These are phyloP conservation scores for Xylaria sp. DNA, from an alignment of 2,329 filamentous ascomycete genomes.

Conservation along the genomic window DNA sequence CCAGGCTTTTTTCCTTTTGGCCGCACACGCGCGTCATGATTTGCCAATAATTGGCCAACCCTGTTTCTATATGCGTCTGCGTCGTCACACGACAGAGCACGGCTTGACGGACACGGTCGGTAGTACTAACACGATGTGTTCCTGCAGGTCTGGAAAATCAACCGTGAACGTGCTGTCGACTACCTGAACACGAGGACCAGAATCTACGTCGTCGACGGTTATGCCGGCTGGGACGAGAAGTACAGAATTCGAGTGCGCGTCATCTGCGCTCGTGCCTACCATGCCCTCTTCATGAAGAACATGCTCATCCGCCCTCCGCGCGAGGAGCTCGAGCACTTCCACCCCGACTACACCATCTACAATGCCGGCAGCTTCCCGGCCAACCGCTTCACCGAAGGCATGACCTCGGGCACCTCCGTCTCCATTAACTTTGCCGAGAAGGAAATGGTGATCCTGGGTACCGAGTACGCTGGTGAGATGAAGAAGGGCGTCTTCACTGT, in stretches of 20 bases:
- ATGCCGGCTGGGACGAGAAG: conserved; percentile 97
- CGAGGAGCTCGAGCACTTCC: conserved; percentile 96
- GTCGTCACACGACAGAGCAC: conserved; percentile 29
- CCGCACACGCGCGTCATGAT: conserved; percentile 19
- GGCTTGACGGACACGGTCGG: neutral
- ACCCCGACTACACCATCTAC: conserved; percentile 99
- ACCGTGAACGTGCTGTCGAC: conserved; percentile 97
- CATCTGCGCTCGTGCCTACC: conserved; percentile 98
- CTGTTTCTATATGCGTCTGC: conserved; percentile 23
- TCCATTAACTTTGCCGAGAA: conserved; percentile 99
- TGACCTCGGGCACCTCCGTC: conserved; percentile 98
- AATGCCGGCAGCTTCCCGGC: conserved; percentile 98
- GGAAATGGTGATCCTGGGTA: conserved; percentile 99
- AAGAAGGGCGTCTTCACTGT: conserved; percentile 99
- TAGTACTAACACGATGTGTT: conserved; percentile 21
- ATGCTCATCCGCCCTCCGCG: conserved; percentile 96
- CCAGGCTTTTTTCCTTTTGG: neutral
- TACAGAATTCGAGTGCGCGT: conserved; percentile 98
- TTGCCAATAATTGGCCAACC: conserved; percentile 20
- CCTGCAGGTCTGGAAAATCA: conserved; percentile 95
- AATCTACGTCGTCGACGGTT: conserved; percentile 98
- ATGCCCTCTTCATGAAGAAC: conserved; percentile 99
- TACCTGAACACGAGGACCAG: conserved; percentile 99
- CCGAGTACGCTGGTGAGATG: conserved; percentile 97
- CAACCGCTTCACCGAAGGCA: conserved; percentile 96